Evolutionary conservation across 73 alveolate genomes (phyloP), one percentile per base, ranked within the genome.

Genomic region (Halteria grandinella): DNA sequence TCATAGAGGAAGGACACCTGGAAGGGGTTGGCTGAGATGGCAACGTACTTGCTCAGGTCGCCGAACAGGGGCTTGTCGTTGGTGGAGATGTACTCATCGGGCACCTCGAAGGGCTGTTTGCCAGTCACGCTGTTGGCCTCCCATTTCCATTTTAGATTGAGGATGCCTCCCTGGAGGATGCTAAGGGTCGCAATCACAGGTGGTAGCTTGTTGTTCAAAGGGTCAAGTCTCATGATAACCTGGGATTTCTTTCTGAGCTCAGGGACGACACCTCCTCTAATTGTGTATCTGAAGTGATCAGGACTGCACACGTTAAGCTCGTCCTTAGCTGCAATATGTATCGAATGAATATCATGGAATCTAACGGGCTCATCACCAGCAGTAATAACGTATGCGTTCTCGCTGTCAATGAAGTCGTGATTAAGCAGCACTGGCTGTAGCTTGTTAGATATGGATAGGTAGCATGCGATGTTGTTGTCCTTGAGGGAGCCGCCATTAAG

Each of bases 101-200:
- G 47, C 47, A 36, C 47, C 47, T 36, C 47, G 47, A 36, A 36
- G n/a, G 11, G n/a, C 47, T 36, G 5, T 11, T 36, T 36, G 47
- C n/a, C 5, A 11, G 11, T 11, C 47, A 7, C n/a, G 47, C 47
- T 36, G 47, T 7, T 5, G 47, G 5, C 47, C n/a, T 36, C 11
- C n/a, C 77, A 66, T 1, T 31, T 29, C 80, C 80, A 66, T 27
- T 66, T 44, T 14, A 66, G 54, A 66, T 66, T 66, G 14, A 66
- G 69, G 50, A 66, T 66, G 32, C 28, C 64, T n/a, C 18, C 45
- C 5, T 41, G 47, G 53, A 66, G 17, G 15, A 66, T 55, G 43
- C 69, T 44, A 52, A 66, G 24, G 17, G 14, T 44, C 10, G 47
- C 80, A 6, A 10, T 24, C 23, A 66, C 32, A 53, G 43, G 28